Base-by-base conservation (phyloP, 306 rosid species). In the Vicia sativa region DNA sequence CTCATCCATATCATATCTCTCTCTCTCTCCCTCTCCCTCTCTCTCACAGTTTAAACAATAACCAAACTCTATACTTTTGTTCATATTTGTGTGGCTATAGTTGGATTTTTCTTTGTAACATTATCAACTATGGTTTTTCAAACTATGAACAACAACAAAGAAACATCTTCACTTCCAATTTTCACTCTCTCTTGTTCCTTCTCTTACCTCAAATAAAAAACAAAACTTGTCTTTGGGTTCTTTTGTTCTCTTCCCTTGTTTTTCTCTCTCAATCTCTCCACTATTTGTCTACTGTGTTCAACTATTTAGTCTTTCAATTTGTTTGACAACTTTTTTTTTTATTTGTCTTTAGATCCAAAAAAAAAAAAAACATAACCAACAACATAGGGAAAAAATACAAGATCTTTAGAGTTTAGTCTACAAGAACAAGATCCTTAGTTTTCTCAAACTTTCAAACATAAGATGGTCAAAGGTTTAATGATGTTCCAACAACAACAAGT, bases 191-290 rank as follows among this genome's bases (percentile, higher is more conserved):
- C 73, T 9, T 65, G 61, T 78, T 78, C 65, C 75, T 81, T 75
- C 79, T 85, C 81, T 78, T 75, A 67, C 68, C 67, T 68, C 60
- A 72, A 43, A 52, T 11, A 77, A 87, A 74, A 81, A 74, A 43
- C 68, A 79, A 73, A 81, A 80, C 65, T 86, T 87, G 98, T 89
- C 96, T 83, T 83, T 89, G 84, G 87, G 79, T 86, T 75, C 64
- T 70, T 35, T 77, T 53, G 16, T 41, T 63, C 12, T 64, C 37
- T 80, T 42, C 65, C 67, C 60, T 57, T 75, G 35, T 39, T 65
- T 41, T 9, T 73, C 49, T 49, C 29, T 65, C 79, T 62, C 75
- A 62, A 80, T 56, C 45, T 45, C 18, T 67, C 34, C 12, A 11
- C 50, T 56, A 53, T 68, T 69, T 57, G 35, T n/a, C 69, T 61